phyloP scores from a whole-genome alignment of 2,329 filamentous ascomycete species.

The Trichoderma afroharzianum region DNA sequence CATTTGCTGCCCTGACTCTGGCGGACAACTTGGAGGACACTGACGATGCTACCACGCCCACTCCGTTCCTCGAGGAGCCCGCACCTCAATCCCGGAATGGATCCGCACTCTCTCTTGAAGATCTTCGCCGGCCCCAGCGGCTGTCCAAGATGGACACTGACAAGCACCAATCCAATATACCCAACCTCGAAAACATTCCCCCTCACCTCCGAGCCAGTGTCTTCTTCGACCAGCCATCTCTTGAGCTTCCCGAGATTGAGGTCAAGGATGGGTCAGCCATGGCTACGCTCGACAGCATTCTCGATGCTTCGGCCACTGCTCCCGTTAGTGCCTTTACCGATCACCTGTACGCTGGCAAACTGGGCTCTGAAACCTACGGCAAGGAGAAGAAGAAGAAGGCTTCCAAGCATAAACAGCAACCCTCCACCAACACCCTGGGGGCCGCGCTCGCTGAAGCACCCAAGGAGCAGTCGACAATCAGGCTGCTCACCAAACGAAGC shows the following conservation, averaged over 20 bases:
- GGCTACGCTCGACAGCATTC: constrained; percentile 82
- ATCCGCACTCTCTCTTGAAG: constrained; percentile 21
- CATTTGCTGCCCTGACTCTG: constrained; percentile 32
- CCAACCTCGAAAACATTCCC: constrained; percentile 51
- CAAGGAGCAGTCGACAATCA: constrained; percentile 49
- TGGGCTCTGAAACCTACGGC: constrained; percentile 74
- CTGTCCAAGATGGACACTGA: constrained; percentile 31
- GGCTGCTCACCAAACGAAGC: constrained; percentile 43
- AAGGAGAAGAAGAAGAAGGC: constrained; percentile 46
- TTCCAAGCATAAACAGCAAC: constrained; percentile 2
- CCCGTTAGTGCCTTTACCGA: constrained; percentile 91
- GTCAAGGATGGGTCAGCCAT: constrained; percentile 78
- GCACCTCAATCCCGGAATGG: constrained; percentile 20
- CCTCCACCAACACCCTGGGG: constrained; percentile 27
- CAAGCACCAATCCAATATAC: constrained; percentile 33
- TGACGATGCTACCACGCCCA: constrained; percentile 2
- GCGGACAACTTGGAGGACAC: constrained; percentile 23
- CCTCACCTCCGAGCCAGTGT: constrained; percentile 85
- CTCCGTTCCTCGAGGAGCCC: not conserved
- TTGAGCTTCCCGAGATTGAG: constrained; percentile 46
- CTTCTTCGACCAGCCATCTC: constrained; percentile 73
- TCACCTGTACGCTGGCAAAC: constrained; percentile 73
- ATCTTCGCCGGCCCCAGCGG: constrained; percentile 33
- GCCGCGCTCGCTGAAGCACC: constrained; percentile 23
- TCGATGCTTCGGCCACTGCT: constrained; percentile 82